Base-by-base conservation (phyloP, 1,284 basidiomycete genomes). In the Fistulina hepatica region DNA sequence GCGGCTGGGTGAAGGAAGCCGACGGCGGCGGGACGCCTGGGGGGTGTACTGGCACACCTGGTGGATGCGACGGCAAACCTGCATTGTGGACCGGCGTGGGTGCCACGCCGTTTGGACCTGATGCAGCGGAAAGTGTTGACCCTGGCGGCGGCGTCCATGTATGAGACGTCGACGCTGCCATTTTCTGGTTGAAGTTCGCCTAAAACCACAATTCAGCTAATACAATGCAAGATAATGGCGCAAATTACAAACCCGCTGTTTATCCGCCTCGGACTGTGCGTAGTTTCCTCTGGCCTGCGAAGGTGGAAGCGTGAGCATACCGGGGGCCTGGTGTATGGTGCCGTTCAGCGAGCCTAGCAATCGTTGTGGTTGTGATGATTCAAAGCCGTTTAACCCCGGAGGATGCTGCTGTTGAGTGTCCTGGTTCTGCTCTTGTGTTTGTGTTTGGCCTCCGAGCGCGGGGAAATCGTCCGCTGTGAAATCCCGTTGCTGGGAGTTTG, bases 401-500 rank as follows among this genome's bases (percentile, higher is more conserved):
- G 61, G 66, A 37, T 45, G 60, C 16, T 65, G 66, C 38, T 51
- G 61, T 47, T 47, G 42, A 39, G 26, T 43, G 41, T 42, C 53
- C 46, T 57, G 51, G 41, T 43, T 58, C 47, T 60, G 59, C 39
- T 50, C 56, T 45, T 54, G 62, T 39, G 53, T 54, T 40, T 64
- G 64, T 48, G 58, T 53, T 43, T 73, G 71, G 26, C 78, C 79
- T 19, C 83, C 78, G 19, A 86, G 61, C n/a, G 82, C 83, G 31
- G 82, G 82, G 54, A 86, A 86, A 58, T 86, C 82, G 49, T 86
- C 83, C 33, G 77, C 71, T 20, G 78, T 80, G 47, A 86, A 81
- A 56, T 85, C 81, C 55, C 80, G 64, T 40, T 66, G 58, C 48
- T 72, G 73, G 37, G 49, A 43, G 39, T 59, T 57, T n/a, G n/a